A percentile compares a stretch with the other conserved stretches of the same genome.
phyloP scores from a whole-genome alignment of 1,284 basidiomycete genomes.

The Phellinidium pouzarii region DNA sequence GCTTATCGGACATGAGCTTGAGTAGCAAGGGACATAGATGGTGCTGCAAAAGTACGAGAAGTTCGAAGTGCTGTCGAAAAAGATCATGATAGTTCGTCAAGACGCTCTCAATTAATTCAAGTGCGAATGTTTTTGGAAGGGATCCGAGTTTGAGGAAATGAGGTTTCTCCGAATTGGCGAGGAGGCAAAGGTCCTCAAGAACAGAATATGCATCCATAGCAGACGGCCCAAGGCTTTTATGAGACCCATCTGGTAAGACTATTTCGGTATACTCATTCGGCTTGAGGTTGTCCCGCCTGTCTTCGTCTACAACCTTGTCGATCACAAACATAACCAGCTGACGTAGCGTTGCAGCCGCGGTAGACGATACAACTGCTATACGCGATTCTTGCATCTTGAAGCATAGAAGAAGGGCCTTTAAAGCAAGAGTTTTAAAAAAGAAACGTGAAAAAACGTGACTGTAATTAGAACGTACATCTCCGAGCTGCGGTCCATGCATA shows the following conservation, averaged over 20 bases:
- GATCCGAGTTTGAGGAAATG: constrained; percentile 80
- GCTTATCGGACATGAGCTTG: constrained; percentile 77
- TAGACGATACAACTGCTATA: constrained; percentile 94
- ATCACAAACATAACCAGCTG: constrained; percentile 98
- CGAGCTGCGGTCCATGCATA: constrained; percentile 74
- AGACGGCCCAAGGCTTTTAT: constrained; percentile 64
- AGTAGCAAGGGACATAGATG: constrained; percentile 89
- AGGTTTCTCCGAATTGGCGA: constrained; percentile 80
- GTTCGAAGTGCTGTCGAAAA: constrained; percentile 82
- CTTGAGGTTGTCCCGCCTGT: constrained; percentile 39
- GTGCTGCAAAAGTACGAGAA: constrained; percentile 78
- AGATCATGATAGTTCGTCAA: constrained; percentile 89
- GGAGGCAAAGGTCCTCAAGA: constrained; percentile 84
- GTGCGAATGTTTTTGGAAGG: constrained; percentile 88
- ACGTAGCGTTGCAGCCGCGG: constrained; percentile 92
- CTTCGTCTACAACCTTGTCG: constrained; percentile 87
- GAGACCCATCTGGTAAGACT: constrained; percentile 56
- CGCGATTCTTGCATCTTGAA: constrained; percentile 94
- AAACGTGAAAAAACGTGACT: background rate
- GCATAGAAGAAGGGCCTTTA: constrained; percentile 80
- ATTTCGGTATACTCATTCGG: constrained; percentile 36
- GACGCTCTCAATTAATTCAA: constrained; percentile 96
- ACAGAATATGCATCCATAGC: constrained; percentile 84
- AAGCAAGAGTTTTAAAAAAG: constrained; percentile 5
- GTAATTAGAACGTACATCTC: constrained; percentile 50